Evolutionary conservation across 2,329 filamentous ascomycete species (phyloP).

Genomic region (Aureobasidium subglaciale): DNA sequence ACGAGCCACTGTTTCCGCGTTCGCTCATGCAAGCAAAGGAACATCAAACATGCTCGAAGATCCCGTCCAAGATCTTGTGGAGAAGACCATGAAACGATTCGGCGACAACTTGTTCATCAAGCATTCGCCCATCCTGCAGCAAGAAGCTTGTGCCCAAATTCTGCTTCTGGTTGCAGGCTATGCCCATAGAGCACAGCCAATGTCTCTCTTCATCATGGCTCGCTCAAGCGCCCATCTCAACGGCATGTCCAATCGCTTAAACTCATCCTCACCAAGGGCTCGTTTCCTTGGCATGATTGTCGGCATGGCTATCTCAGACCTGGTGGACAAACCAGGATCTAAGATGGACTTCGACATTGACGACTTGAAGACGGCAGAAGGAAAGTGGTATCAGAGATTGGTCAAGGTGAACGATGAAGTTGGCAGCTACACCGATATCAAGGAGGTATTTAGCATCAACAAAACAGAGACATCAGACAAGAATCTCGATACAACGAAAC

Average conservation of each 20-base stretch:
- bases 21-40: constrained; percentile 16
- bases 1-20: constrained; percentile 23
- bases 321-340: constrained; percentile 61
- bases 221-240: constrained; percentile 68
- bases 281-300: constrained; percentile 84
- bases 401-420: constrained; percentile 55
- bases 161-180: constrained; percentile 73
- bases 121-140: constrained; percentile 75
- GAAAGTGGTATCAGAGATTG: constrained; percentile 65
- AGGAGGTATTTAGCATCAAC: not conserved
- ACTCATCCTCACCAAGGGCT: constrained; percentile 64
- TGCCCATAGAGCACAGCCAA: constrained; percentile 57
- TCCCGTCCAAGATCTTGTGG: constrained; percentile 49
- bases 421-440: constrained; percentile 51
- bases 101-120: constrained; percentile 81
- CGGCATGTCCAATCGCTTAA: constrained; percentile 77
- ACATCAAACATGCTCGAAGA: constrained; percentile 17
- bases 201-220: constrained; percentile 61
- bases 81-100: constrained; percentile 66
- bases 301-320: constrained; percentile 61
- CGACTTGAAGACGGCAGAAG: constrained; percentile 66
- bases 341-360: constrained; percentile 78
- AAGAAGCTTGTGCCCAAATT: constrained; percentile 80
- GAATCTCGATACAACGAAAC: not conserved
- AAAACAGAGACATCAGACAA: not conserved